These are phyloP conservation scores for Cladorrhinum sp. DNA, from an alignment of 2,329 filamentous ascomycete species.

Conservation along the genomic window DNA sequence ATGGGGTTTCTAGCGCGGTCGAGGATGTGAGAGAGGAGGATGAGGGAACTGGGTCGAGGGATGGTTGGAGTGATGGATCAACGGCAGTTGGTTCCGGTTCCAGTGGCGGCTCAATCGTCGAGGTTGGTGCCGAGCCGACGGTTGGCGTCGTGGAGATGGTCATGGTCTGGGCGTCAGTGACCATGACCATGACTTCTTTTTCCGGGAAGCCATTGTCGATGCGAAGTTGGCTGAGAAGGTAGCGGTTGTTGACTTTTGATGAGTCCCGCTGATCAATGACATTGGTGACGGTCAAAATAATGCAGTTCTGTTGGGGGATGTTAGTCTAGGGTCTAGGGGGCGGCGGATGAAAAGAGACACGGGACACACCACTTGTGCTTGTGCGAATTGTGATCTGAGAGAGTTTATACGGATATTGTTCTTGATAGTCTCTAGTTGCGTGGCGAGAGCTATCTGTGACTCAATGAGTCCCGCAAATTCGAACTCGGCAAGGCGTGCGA, in stretches of 20 bases:
- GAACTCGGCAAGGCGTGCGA: constrained; percentile 36
- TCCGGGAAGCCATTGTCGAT: constrained; percentile 37
- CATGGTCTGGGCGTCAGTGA: constrained; percentile 37
- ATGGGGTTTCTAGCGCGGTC: background rate
- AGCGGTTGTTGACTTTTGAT: constrained; percentile 33
- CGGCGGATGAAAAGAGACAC: background rate
- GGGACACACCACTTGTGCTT: constrained; percentile 32
- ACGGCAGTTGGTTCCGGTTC: background rate
- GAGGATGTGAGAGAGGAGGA: background rate
- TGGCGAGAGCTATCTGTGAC: constrained; percentile 36
- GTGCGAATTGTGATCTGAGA: constrained; percentile 36
- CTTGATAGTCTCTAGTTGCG: constrained; percentile 40
- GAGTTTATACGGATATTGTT: constrained; percentile 42
- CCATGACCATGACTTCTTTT: constrained; percentile 37
- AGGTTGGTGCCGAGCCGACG: constrained; percentile 11
- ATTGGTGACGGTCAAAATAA: constrained; percentile 38
- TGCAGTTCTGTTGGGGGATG: constrained; percentile 32
- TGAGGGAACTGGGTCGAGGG: background rate
- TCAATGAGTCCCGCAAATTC: constrained; percentile 38
- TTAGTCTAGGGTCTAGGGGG: constrained; percentile 1
- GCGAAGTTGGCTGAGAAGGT: constrained; percentile 39
- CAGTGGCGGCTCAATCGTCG: background rate
- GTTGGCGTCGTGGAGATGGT: constrained; percentile 33
- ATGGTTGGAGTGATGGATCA: background rate
- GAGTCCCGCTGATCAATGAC: constrained; percentile 36